Evolutionary conservation across 768 basidiomycete species (phyloP).

Genomic region (Scleroderma citrinum): DNA sequence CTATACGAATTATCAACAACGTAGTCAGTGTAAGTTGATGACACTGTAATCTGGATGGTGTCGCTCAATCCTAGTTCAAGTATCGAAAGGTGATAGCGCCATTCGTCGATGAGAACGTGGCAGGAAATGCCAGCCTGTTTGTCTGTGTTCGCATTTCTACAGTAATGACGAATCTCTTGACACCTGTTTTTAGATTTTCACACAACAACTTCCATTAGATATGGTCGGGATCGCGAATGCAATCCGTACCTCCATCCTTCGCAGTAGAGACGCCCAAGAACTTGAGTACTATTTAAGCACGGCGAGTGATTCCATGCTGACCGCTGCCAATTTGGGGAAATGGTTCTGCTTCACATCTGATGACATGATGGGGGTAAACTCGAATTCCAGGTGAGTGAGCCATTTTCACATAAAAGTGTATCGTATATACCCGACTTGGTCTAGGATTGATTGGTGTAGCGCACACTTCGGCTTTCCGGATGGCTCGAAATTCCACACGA

Average conservation of each 20-base stretch:
- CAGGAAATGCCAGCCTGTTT: neutral
- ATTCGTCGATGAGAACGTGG: neutral
- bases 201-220: neutral
- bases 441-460: conserved; percentile 7
- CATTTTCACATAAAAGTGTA: neutral
- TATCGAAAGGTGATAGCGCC: neutral
- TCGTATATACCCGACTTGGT: neutral
- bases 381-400: neutral
- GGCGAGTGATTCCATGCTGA: neutral
- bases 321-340: neutral
- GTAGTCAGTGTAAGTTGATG: neutral
- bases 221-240: neutral
- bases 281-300: neutral
- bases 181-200: neutral
- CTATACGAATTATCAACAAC: conserved; percentile 6
- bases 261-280: neutral
- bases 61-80: neutral
- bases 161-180: neutral
- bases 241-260: neutral
- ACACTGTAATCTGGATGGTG: neutral
- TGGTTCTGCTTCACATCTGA: neutral
- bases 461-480: conserved; percentile 6
- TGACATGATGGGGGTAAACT: neutral
- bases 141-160: neutral
- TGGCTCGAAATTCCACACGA: conserved; percentile 8